A percentile compares a stretch with the other conserved stretches of the same genome.
Conservation (phyloP, 352 stramenopile genomes). For the Pythium scleroteichum region DNA sequence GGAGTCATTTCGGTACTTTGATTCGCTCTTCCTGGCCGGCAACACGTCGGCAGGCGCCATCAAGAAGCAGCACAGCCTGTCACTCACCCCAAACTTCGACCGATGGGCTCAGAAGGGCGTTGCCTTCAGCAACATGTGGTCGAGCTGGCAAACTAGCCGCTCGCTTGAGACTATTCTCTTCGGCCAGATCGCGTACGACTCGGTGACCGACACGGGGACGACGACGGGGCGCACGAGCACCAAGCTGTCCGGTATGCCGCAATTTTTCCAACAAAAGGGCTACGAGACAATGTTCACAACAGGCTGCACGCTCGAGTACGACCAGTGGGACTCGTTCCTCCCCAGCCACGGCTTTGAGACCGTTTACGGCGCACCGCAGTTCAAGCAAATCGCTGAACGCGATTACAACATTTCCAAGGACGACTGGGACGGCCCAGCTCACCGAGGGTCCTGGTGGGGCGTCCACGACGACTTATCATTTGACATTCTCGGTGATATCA, state of each 20-base stretch:
- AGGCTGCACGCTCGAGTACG: conserved; percentile 43
- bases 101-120: conserved; percentile 46
- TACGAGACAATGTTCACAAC: conserved; percentile 53
- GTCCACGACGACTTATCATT: conserved; percentile 42
- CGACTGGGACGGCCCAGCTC: conserved; percentile 1
- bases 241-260: conserved; percentile 39
- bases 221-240: conserved; percentile 31
- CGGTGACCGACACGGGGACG: conserved; percentile 35
- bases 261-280: conserved; percentile 50
- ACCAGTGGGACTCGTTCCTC: conserved; percentile 51
- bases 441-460: conserved; percentile 29
- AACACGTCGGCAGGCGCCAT: conserved; percentile 22
- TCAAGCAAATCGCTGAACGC: conserved; percentile 13
- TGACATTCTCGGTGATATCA: conserved; percentile 37
- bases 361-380: conserved; percentile 26
- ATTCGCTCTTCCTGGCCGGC: conserved; percentile 49
- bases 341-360: conserved; percentile 50
- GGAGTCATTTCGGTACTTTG: conserved; percentile 55
- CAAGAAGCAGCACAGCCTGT: conserved; percentile 33
- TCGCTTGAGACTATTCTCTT: conserved; percentile 57
- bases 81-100: conserved; percentile 51
- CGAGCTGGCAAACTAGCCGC: conserved; percentile 53
- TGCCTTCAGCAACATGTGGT: conserved; percentile 57
- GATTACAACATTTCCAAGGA: conserved; percentile 18
- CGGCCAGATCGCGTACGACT: conserved; percentile 48